phyloP scores from a whole-genome alignment of 768 basidiomycete species.

The Pulveroboletus ravenelii region DNA sequence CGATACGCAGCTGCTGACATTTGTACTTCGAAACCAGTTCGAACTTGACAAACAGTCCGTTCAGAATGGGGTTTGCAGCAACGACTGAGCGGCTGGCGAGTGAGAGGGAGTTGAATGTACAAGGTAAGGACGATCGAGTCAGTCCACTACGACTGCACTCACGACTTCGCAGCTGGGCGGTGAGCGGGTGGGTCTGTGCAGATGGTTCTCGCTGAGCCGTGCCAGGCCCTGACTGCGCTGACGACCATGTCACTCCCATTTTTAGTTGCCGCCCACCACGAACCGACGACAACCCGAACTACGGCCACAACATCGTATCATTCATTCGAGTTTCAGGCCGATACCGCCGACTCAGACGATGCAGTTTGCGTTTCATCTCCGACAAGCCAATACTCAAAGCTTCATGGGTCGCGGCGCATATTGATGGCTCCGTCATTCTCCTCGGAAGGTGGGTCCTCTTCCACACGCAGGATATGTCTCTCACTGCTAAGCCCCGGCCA shows the following conservation, averaged over 20 bases:
- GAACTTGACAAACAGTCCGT: slow-evolving; percentile 17
- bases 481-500: neutral
- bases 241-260: slow-evolving; percentile 25
- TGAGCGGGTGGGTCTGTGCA: slow-evolving; percentile 9
- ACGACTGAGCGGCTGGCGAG: slow-evolving; percentile 15
- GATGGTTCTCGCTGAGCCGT: slow-evolving; percentile 26
- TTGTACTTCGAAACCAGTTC: slow-evolving; percentile 34
- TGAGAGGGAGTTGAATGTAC: slow-evolving; percentile 14
- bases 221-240: slow-evolving; percentile 28
- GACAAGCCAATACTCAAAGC: neutral
- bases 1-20: slow-evolving; percentile 64
- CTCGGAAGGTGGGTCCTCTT: neutral
- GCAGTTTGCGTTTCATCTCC: neutral
- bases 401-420: neutral
- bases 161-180: slow-evolving; percentile 6
- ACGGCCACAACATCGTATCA: neutral
- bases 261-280: slow-evolving; percentile 14
- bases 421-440: neutral
- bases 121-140: slow-evolving; percentile 11
- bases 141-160: neutral
- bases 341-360: neutral
- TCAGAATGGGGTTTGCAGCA: neutral
- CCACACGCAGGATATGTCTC: slow-evolving; percentile 1
- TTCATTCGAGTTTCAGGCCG: neutral
- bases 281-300: slow-evolving; percentile 13